These are phyloP conservation scores for Kwoniella bestiolae DNA, from an alignment of 768 basidiomycete genomes.

Conservation along the genomic window DNA sequence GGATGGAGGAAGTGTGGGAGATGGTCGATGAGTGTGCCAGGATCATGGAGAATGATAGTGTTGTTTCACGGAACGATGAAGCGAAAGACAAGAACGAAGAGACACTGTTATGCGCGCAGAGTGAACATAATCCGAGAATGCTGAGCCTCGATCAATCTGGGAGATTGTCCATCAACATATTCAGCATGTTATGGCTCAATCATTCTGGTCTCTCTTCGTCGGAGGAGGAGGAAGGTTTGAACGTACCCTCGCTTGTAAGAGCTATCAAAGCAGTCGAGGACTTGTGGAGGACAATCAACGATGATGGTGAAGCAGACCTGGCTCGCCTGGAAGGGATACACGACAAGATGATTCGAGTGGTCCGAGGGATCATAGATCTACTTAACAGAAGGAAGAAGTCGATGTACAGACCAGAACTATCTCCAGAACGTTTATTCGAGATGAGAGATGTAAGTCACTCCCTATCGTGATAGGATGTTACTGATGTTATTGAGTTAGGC, in stretches of 20 bases:
- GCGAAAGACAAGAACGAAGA: constrained; percentile 8
- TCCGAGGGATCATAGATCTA: not conserved
- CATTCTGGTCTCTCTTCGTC: too few relatives aligned
- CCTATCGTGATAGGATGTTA: not conserved
- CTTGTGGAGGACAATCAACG: not conserved
- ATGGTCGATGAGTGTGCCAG: not conserved
- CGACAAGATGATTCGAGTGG: not conserved
- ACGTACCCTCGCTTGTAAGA: too few relatives aligned
- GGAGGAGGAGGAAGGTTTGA: too few relatives aligned
- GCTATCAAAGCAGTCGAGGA: constrained; percentile 5
- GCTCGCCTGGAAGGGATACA: too few relatives aligned
- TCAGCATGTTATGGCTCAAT: not conserved
- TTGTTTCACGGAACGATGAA: not conserved
- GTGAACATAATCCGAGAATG: not conserved
- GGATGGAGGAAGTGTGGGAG: not conserved
- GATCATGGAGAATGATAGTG: not conserved
- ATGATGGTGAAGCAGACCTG: not conserved
- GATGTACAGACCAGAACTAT: constrained; percentile 14
- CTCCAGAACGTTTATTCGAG: constrained; percentile 14
- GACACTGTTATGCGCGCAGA: constrained; percentile 7
- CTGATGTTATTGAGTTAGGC: not conserved
- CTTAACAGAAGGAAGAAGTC: not conserved
- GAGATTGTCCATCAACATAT: constrained; percentile 19
- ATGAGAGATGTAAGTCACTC: constrained; percentile 21
- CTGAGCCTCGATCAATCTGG: constrained; percentile 27